Percentiles rank a stretch among this genome's conserved stretches.
Conservation (phyloP, 257 asterid species). For the Salvia hispanica region DNA sequence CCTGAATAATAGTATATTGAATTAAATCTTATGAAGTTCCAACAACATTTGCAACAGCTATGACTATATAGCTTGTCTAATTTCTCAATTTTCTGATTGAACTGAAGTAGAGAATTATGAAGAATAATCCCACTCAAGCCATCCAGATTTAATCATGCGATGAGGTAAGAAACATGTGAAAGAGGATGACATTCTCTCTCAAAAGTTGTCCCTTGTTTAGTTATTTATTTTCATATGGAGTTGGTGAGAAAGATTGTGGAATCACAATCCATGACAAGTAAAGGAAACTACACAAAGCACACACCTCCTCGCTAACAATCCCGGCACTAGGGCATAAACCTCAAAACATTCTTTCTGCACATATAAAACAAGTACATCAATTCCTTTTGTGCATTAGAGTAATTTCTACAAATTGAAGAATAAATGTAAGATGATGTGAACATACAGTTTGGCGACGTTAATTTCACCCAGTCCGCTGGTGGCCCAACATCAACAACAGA, state of each 20-base stretch:
- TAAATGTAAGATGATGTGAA: constrained; percentile 26
- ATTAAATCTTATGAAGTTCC: constrained; percentile 4
- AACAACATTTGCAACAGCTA: not conserved
- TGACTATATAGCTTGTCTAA: not conserved
- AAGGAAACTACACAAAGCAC: constrained; percentile 27
- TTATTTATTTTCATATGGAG: not conserved
- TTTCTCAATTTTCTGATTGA: not conserved
- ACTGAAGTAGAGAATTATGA: not conserved
- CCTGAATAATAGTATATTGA: constrained; percentile 3
- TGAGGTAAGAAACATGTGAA: no score
- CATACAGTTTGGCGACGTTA: constrained; percentile 94
- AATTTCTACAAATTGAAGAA: constrained; percentile 21
- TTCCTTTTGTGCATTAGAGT: constrained; percentile 17
- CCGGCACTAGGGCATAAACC: constrained; percentile 92
- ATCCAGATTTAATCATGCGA: constrained; percentile 3
- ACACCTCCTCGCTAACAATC: constrained; percentile 91
- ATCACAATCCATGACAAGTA: not conserved
- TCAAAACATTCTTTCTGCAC: constrained; percentile 85
- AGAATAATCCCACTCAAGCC: constrained; percentile 1
- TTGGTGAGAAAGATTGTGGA: constrained; percentile 5
- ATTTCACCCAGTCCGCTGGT: constrained; percentile 98
- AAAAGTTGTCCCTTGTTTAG: not conserved
- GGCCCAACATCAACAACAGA: constrained; percentile 90
- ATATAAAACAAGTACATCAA: constrained; percentile 30
- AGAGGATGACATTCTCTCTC: no score